Conservation (phyloP, 768 basidiomycete species). For the Floccularia luteovirens region DNA sequence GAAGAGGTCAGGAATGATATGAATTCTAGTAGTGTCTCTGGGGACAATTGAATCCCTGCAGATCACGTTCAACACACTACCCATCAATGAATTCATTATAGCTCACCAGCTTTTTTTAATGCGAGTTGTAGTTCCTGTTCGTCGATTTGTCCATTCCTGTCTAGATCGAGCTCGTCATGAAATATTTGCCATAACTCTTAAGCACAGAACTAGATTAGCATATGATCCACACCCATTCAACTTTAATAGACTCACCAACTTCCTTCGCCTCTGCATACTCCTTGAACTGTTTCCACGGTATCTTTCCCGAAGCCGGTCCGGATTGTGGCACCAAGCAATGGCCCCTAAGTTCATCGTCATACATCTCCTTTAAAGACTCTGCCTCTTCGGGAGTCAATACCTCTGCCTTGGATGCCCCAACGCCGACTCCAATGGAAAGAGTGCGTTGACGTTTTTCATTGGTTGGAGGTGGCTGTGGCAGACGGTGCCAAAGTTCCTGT, state of each 20-base stretch:
- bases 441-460: background rate
- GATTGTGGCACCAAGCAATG: conserved; percentile 38
- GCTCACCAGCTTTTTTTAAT: conserved; percentile 63
- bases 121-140: conserved; percentile 31
- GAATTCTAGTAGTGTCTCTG: conserved; percentile 71
- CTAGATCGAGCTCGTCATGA: conserved; percentile 84
- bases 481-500: conserved; percentile 54
- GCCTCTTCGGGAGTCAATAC: conserved; percentile 55
- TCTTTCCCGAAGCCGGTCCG: conserved; percentile 31
- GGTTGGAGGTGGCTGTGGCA: conserved; percentile 25
- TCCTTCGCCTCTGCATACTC: conserved; percentile 77
- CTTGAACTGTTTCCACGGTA: conserved; percentile 68
- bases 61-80: background rate
- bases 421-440: background rate
- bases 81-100: background rate
- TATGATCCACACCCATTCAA: background rate
- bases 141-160: conserved; percentile 81
- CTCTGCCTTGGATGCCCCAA: background rate
- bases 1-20: conserved; percentile 72
- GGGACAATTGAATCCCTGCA: conserved; percentile 65
- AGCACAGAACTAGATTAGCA: conserved; percentile 8
- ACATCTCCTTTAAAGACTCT: conserved; percentile 56
- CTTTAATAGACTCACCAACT: conserved; percentile 44
- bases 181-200: conserved; percentile 89
- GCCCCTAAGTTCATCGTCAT: conserved; percentile 69